phyloP scores from a whole-genome alignment of 1,284 basidiomycete genomes.

The Malassezia japonica region DNA sequence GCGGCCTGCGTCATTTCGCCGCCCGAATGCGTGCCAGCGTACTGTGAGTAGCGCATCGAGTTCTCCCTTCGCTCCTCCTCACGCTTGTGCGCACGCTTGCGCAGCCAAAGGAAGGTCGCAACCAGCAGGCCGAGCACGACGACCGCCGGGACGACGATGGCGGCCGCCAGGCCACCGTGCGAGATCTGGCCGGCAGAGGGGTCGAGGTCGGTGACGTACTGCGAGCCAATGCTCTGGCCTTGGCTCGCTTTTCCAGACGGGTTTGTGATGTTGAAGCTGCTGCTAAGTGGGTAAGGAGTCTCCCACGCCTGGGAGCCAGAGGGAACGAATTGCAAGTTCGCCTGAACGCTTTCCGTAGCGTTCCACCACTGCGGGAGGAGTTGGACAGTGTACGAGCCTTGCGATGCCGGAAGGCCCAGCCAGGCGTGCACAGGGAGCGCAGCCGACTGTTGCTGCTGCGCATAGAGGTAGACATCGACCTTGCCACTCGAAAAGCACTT shows the following conservation, averaged over 20 bases:
- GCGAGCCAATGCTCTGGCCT: neutral
- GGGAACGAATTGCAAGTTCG: slow-evolving; percentile 45
- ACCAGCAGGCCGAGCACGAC: neutral
- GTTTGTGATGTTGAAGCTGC: slow-evolving; percentile 25
- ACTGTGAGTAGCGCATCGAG: neutral
- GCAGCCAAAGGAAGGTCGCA: slow-evolving; percentile 3
- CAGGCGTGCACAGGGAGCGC: slow-evolving; percentile 38
- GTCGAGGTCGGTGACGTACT: neutral
- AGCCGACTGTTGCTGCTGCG: slow-evolving; percentile 24
- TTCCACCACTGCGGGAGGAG: slow-evolving; percentile 42
- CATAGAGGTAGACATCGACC: slow-evolving; percentile 44
- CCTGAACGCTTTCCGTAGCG: slow-evolving; percentile 20
- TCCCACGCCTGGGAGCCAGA: slow-evolving; percentile 46
- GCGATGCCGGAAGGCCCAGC: slow-evolving; percentile 24
- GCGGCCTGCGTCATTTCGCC: neutral
- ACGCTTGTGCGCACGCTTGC: neutral
- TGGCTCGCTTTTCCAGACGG: neutral
- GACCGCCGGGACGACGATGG: slow-evolving; percentile 7
- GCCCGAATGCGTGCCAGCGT: neutral
- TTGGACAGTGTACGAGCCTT: slow-evolving; percentile 25
- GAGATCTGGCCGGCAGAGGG: neutral
- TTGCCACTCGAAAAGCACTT: slow-evolving; percentile 20
- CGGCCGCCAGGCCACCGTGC: slow-evolving; percentile 6
- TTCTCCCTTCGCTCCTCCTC: neutral
- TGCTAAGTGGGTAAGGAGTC: slow-evolving; percentile 37